Evolutionary conservation across 805 yeast species (phyloP).

Genomic region (Kuraishia hungarica): DNA sequence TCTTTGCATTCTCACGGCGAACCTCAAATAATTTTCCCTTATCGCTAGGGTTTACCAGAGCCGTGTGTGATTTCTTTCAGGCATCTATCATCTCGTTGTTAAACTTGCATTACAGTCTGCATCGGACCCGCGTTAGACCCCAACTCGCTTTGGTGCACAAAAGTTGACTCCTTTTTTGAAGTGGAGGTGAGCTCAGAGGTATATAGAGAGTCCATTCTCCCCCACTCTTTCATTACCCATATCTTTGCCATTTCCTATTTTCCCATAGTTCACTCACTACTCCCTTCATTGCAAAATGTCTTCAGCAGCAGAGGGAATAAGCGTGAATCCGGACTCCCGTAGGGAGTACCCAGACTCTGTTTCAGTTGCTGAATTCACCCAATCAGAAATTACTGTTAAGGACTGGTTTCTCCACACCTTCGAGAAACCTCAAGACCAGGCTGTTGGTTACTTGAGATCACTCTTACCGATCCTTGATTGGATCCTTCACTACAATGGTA

Average conservation of each 20-base stretch:
- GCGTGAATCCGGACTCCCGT: background rate
- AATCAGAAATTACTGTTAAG: conserved; percentile 13
- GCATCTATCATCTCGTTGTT: background rate
- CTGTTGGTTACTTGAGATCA: conserved; percentile 44
- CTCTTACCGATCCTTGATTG: conserved; percentile 77
- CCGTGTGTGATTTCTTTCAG: background rate
- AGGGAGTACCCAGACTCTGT: background rate
- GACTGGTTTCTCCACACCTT: conserved; percentile 21
- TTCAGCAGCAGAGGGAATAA: background rate
- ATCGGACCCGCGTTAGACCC: background rate
- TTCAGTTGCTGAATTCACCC: conserved; percentile 12
- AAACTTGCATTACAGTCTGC: background rate
- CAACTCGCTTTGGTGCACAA: background rate
- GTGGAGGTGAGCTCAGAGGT: background rate
- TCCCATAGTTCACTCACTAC: background rate
- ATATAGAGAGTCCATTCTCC: background rate
- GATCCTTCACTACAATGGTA: conserved; percentile 74
- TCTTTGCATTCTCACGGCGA: background rate
- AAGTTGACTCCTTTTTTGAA: background rate
- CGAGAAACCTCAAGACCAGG: conserved; percentile 28
- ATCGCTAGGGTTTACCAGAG: background rate
- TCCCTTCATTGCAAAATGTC: background rate
- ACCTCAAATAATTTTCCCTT: background rate
- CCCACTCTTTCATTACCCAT: background rate
- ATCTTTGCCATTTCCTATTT: too few species aligned